phyloP scores from a whole-genome alignment of 495 filamentous ascomycete genomes.

The Aspergillus haitiensis region DNA sequence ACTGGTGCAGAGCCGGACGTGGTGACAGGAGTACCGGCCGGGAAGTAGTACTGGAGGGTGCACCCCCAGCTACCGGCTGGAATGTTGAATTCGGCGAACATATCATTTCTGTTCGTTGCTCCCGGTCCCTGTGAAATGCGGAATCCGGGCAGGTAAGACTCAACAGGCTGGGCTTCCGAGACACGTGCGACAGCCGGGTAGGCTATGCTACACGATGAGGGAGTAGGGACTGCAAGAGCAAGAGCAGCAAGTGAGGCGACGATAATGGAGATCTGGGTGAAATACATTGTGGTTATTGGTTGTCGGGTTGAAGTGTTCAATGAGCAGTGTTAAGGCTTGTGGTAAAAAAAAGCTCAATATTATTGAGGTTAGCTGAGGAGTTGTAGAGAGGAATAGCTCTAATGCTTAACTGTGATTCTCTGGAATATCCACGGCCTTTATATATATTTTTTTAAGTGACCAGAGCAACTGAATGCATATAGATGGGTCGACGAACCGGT shows the following conservation, averaged over 20 bases:
- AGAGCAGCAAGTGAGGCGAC: constrained; percentile 2
- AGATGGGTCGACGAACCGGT: no score
- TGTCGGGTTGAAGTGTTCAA: constrained; percentile 5
- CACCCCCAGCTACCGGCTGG: constrained; percentile 17
- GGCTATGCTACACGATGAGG: constrained; percentile 12
- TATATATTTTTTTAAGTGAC: no score
- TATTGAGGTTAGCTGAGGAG: no score
- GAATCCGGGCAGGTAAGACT: constrained; percentile 16
- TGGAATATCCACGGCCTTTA: no score
- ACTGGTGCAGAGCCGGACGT: constrained; percentile 10
- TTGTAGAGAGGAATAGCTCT: no score
- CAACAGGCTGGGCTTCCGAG: constrained; percentile 15
- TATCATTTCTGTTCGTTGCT: constrained; percentile 15
- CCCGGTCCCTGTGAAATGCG: constrained; percentile 10
- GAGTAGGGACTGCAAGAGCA: neutral
- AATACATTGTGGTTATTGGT: neutral
- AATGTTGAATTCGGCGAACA: constrained; percentile 11
- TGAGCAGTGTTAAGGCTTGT: no score
- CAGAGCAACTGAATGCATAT: no score
- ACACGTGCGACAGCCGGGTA: constrained; percentile 11
- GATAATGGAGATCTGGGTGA: constrained; percentile 2
- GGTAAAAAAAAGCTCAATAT: no score
- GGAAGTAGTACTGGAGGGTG: constrained; percentile 15
- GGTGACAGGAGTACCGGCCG: constrained; percentile 1
- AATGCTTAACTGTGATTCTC: no score